Base-by-base conservation (phyloP, 1,284 basidiomycete species). In the Rhodotorula glutinis region DNA sequence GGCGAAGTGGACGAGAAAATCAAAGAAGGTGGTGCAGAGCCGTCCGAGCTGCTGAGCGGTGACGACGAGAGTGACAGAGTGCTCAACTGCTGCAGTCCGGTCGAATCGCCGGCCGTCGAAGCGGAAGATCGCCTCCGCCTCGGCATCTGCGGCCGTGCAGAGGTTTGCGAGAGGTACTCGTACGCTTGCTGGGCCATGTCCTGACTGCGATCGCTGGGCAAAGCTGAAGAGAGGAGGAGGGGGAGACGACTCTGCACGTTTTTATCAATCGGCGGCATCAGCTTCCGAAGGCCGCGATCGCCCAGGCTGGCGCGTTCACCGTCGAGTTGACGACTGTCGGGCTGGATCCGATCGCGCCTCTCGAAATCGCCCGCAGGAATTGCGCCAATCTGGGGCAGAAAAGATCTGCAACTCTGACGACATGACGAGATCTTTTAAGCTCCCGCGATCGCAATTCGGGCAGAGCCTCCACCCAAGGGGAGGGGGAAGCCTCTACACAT, bases 11-110 rank as follows among this genome's bases (percentile, higher is more conserved):
- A 65, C 38, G 63, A 69, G 41, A 68, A 65, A 23, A 66, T 21
- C 53, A 64, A 52, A 2, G 63, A 63, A 5, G 65, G 67, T 23
- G 68, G 60, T 14, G 65, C 29, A 11, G 70, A 66, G 13, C 63
- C 60, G 54, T 57, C 64, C 10, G 67, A 71, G 2, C 64, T 57
- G 58, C 49, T 27, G 25, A 30, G 49, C 49, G 49, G 49, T 17
- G 11, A 27, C 49, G 49, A 13, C 25, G 25, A 16, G 25, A 51
- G 49, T 25, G 49, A 51, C 13, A 51, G 25, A 4, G 25, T 29
- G 27, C 49, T 51, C 25, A 51, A 27, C 49, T 47, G 46, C 46
- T 47, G 46, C 46, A n/a, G 46, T n/a, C 33, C 33, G 33, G n/a
- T 21, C 46, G 23, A 11, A 47, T 51, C 49, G 49, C 49, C 49